Evolutionary conservation across 495 filamentous ascomycete species (phyloP), one percentile per base, ranked within the genome.

Genomic region (Staphylotrichum tortipilum): DNA sequence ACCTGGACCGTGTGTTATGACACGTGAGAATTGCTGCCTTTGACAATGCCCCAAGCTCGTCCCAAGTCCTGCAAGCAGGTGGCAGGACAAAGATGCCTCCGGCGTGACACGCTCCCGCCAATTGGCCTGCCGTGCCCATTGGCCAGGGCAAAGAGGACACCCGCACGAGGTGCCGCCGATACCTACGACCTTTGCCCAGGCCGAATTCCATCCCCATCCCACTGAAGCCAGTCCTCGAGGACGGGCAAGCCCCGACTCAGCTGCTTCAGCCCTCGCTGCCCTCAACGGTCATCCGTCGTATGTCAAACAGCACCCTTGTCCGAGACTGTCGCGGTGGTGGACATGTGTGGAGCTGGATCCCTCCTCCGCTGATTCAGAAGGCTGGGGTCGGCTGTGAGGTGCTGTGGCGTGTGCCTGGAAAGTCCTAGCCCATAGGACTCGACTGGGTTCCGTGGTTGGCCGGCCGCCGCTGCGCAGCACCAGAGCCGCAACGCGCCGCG

Each of bases 401-500:
- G 37, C 37, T 29, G 28, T 17, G 36, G 46, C 28, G 38, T n/a
- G n/a, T n/a, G 44, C 7, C 17, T 14, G 29, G 43, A 47, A 51
- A 55, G 53, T 55, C 53, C 53, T 55, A 48, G 33, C 11, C 36
- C 33, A 24, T 50, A 55, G 53, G 53, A 55, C 53, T 55, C 23
- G 23, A 21, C 8, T 10, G 7, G 4, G n/a, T n/a, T n/a, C n/a
- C n/a, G n/a, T n/a, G n/a, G n/a, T n/a, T n/a, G n/a, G n/a, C n/a
- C n/a, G 7, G 15, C 7, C 12, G 36, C 11, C 4, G 7, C 15
- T 33, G 47, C 44, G 38, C 44, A 9, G 24, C 40, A 35, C 31
- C 7, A 54, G 51, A 54, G 51, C 51, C 51, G 51, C 52, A 49
- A 36, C 42, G n/a, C n/a, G n/a, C n/a, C n/a, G n/a, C n/a, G n/a